Base-by-base conservation (phyloP, 1,284 basidiomycete species). In the Somion occarium region DNA sequence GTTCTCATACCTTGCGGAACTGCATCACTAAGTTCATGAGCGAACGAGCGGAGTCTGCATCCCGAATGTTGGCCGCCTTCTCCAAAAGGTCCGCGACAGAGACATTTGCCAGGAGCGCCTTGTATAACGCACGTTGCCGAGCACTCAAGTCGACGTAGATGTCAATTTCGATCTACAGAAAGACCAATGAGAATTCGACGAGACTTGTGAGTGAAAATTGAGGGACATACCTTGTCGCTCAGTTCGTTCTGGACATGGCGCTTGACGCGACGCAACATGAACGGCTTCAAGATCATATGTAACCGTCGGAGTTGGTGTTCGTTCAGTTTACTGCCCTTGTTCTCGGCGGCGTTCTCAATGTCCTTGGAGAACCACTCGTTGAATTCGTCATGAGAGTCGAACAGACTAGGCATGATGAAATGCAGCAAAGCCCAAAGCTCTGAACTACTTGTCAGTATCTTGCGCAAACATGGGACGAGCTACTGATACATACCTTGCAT, bases 21-120 rank as follows among this genome's bases (percentile, higher is more conserved):
- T 99, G 97, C 97, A 99, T 99, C 57, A 99, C 96, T 56, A 99
- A 79, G 71, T 99, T 99, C 96, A 99, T 98, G 52, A 99, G 75
- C 20, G 93, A 93, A 54, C 92, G 84, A 46, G 93, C 90, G 38
- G 91, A 92, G 59, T 93, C 92, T 24, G 85, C 91, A 62, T 98
- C 93, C 26, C 90, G 84, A 52, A 92, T 81, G 58, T 90, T 91
- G 19, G 90, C 86, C 12, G 96, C 95, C 66, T 96, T 93, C 62
- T 92, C 91, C 52, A 99, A 77, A 38, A 99, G 82, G 64, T 99
- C 97, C 13, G 93, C 85, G 48, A 99, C 88, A 44, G 96, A 98
- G 37, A 98, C 93, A 63, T 97, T 94, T 45, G 91, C 87, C 22
- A 95, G 80, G 34, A 99, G 76, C 23, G 85, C 92, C 55, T 88